Evolutionary conservation across 345 rosid genomes (phyloP), one percentile per base, ranked within the genome.

Genomic region (Arabidopsis suecica): DNA sequence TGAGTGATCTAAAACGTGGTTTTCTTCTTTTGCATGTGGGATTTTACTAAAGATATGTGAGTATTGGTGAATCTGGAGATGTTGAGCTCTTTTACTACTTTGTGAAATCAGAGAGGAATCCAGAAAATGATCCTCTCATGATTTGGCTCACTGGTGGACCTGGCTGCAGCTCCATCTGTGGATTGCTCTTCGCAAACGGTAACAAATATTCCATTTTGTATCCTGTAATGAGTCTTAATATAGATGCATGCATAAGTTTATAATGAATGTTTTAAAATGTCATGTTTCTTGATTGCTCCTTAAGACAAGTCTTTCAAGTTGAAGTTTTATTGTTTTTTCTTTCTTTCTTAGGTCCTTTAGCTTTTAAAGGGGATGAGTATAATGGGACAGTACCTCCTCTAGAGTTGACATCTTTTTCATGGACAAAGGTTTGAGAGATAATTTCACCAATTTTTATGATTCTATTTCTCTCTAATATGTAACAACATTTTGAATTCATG

Each of bases 131-230:
- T 57, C 88, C 93, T 73, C 79, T 90, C 71, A 13, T 90, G 76
- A 82, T 90, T 22, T 90, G 93, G 96, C 82, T 90, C 10, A 86
- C 90, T 20, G 96, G 96, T 23, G 93, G 93, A n/a, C 96, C 96
- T 41, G 91, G 88, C 32, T 90, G 93, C 72, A 82, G 90, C 7
- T 77, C 83, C 3, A 61, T 90, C 7, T 72, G 83, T 13, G 88
- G 81, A 11, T 67, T 88, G 13, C 63, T 72, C 49, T 80, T 41
- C 44, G 90, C 85, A 78, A 90, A 87, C 33, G 96, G 96, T 87
- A 74, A 68, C 32, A 7, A 38, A 48, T 32, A 9, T 13, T 5
- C 3, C 1, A 1, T 30, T 22, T 9, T n/a, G 34, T 23, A 12
- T 45, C 6, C 6, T 9, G 45, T 48, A 36, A 0, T 10, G 18